Percentiles rank a stretch among this genome's conserved stretches.
Evolutionary conservation across 345 rosid species (phyloP).

Genomic region (Bruguiera sexangula): DNA sequence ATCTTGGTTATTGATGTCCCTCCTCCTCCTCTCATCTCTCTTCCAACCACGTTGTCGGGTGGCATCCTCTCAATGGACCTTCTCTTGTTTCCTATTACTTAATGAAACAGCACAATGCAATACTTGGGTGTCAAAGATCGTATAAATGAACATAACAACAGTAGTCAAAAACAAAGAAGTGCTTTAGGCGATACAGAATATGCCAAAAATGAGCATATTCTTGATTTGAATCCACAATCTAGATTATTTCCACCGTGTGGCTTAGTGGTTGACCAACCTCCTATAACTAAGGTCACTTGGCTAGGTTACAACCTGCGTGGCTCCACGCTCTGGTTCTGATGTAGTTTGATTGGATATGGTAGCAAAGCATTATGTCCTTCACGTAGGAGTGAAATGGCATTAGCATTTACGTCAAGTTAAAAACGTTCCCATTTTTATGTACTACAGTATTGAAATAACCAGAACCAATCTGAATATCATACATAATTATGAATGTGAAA

Average conservation of each 20-base stretch:
- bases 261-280: slow-evolving; percentile 12
- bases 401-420: not conserved
- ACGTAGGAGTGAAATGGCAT: too few species aligned
- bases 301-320: not conserved
- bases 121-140: too few species aligned
- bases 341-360: slow-evolving; percentile 2
- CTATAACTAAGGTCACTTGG: not conserved
- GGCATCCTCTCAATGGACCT: too few species aligned
- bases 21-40: not conserved
- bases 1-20: not conserved
- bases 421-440: not conserved
- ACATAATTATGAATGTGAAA: not conserved
- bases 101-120: too few species aligned
- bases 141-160: too few species aligned
- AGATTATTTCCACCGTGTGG: slow-evolving; percentile 14
- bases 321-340: not conserved
- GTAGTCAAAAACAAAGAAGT: too few species aligned
- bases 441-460: not conserved
- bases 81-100: too few species aligned
- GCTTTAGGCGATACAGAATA: not conserved
- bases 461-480: not conserved
- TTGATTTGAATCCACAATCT: not conserved
- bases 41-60: not conserved
- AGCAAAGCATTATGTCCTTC: not conserved
- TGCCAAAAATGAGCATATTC: not conserved